Evolutionary conservation across 1,139 yeast genomes (phyloP).

Genomic region (Scheffersomyces lignicola): DNA sequence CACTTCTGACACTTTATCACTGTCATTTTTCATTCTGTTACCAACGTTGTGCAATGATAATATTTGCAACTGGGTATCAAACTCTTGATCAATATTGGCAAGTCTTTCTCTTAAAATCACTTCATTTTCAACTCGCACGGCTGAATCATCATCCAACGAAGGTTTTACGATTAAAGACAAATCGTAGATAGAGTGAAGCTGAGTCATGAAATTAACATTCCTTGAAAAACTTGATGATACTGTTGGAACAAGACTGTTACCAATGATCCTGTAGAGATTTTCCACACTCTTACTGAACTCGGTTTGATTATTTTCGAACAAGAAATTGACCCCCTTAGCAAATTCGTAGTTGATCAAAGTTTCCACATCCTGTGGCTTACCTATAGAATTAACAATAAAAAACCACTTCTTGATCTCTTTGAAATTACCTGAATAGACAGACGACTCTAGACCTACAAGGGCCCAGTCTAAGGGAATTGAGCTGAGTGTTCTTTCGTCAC

Average conservation of each 20-base stretch:
- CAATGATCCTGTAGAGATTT: conserved; percentile 55
- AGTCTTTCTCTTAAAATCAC: conserved; percentile 38
- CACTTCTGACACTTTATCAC: conserved; percentile 39
- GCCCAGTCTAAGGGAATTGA: conserved; percentile 54
- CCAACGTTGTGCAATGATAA: conserved; percentile 61
- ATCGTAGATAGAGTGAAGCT: conserved; percentile 74
- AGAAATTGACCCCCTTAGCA: conserved; percentile 57
- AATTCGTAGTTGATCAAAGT: conserved; percentile 62
- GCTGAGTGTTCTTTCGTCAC: conserved; percentile 22
- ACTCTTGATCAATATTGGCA: conserved; percentile 58
- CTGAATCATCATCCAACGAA: conserved; percentile 12
- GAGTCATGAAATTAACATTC: conserved; percentile 55
- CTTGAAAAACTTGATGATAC: conserved; percentile 64
- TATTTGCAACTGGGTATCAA: conserved; percentile 61
- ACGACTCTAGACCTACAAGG: conserved; percentile 70
- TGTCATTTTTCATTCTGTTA: conserved; percentile 38
- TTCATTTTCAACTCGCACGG: conserved; percentile 16
- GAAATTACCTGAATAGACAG: conserved; percentile 64
- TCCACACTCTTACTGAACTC: conserved; percentile 42
- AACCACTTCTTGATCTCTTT: conserved; percentile 59
- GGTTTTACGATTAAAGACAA: conserved; percentile 33
- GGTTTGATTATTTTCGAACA: conserved; percentile 30
- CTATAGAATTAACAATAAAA: conserved; percentile 32
- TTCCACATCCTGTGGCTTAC: conserved; percentile 50
- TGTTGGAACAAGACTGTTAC: conserved; percentile 60